Conservation (phyloP, 768 basidiomycete genomes). For the Auriscalpium microsporum region DNA sequence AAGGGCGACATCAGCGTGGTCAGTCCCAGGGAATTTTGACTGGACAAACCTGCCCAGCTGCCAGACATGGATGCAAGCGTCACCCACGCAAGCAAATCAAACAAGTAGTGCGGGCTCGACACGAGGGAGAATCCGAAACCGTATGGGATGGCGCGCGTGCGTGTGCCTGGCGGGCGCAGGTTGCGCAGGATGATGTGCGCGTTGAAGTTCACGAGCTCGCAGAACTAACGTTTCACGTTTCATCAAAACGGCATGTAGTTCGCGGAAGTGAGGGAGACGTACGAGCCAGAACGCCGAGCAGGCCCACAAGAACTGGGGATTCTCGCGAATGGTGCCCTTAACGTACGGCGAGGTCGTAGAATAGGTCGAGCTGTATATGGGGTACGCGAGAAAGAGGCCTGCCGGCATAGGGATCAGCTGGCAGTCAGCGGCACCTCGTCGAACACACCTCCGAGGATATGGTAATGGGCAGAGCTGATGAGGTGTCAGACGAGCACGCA, state of each 20-base stretch:
- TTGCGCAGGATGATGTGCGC: constrained; percentile 77
- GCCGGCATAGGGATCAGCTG: constrained; percentile 3
- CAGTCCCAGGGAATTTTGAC: neutral
- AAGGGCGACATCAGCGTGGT: neutral
- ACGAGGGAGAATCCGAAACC: constrained; percentile 89
- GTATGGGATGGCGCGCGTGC: constrained; percentile 75
- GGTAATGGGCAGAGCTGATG: constrained; percentile 80
- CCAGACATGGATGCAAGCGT: constrained; percentile 69
- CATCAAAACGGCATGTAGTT: constrained; percentile 1
- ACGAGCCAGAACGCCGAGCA: constrained; percentile 71
- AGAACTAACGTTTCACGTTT: constrained; percentile 42
- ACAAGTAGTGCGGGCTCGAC: constrained; percentile 91
- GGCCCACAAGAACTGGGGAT: constrained; percentile 58
- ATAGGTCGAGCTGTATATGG: constrained; percentile 78
- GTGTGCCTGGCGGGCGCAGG: constrained; percentile 75
- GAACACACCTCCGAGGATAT: constrained; percentile 55
- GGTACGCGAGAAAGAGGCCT: constrained; percentile 71
- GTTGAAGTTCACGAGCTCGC: constrained; percentile 75
- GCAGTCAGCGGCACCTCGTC: neutral
- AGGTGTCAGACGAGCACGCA: neutral
- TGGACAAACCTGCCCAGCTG: constrained; percentile 58
- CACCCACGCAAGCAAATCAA: constrained; percentile 75
- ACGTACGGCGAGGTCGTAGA: constrained; percentile 56
- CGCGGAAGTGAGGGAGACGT: constrained; percentile 24
- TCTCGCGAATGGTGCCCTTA: constrained; percentile 51